Evolutionary conservation across 257 asterid species (phyloP).

Genomic region (Penstemon barbatus): DNA sequence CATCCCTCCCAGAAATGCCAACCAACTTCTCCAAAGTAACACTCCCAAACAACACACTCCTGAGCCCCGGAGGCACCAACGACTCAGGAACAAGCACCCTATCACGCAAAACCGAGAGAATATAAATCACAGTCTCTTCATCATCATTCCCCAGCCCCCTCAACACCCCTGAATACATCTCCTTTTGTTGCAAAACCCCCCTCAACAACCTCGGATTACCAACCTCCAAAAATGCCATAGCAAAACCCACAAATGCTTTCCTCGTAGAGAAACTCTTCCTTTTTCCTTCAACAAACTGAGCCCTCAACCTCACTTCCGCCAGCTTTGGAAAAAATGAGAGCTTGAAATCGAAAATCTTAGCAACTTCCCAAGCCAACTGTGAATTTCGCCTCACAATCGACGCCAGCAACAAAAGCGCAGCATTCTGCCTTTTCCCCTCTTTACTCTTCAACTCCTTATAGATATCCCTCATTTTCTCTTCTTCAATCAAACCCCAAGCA

Average conservation of each 20-base stretch:
- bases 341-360: slow-evolving; percentile 70
- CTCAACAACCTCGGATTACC: slow-evolving; percentile 80
- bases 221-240: slow-evolving; percentile 76
- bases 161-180: slow-evolving; percentile 86
- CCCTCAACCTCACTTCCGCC: slow-evolving; percentile 63
- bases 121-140: slow-evolving; percentile 59
- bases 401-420: slow-evolving; percentile 59
- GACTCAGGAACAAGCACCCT: slow-evolving; percentile 75
- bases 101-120: slow-evolving; percentile 58
- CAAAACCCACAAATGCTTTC: slow-evolving; percentile 71
- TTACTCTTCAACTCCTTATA: slow-evolving; percentile 67
- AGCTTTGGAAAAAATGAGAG: slow-evolving; percentile 49
- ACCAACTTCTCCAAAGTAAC: slow-evolving; percentile 82
- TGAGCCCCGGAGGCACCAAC: slow-evolving; percentile 69
- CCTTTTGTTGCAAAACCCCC: slow-evolving; percentile 82
- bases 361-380: slow-evolving; percentile 76
- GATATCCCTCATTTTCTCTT: slow-evolving; percentile 69
- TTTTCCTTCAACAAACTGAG: slow-evolving; percentile 38
- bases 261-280: slow-evolving; percentile 61
- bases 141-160: slow-evolving; percentile 84
- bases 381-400: slow-evolving; percentile 64
- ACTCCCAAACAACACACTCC: slow-evolving; percentile 94
- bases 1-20: slow-evolving; percentile 65
- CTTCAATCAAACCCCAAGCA: slow-evolving; percentile 53
- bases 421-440: slow-evolving; percentile 67